Conservation (phyloP, 306 rosid species). For the Cicer chorassanicum region DNA sequence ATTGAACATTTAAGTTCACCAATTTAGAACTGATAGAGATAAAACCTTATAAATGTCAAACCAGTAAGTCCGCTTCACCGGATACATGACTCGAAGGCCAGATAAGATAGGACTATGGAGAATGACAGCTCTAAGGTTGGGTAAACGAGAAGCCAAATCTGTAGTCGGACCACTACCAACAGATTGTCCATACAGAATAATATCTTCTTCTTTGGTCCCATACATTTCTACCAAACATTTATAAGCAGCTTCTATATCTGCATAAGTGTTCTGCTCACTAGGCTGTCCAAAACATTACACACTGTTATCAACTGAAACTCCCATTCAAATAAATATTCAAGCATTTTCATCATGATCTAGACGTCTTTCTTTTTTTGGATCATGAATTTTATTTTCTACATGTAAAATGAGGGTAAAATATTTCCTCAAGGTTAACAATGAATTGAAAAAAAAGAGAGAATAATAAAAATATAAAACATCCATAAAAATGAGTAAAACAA, state of each 20-base stretch:
- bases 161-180: slow-evolving; percentile 97
- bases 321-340: slow-evolving; percentile 16
- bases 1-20: slow-evolving; percentile 15
- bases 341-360: slow-evolving; percentile 13
- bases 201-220: slow-evolving; percentile 86
- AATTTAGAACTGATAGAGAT: slow-evolving; percentile 29
- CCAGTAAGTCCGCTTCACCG: slow-evolving; percentile 93
- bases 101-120: slow-evolving; percentile 96
- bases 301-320: not conserved
- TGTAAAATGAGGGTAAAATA: slow-evolving; percentile 7
- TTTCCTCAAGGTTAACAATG: not conserved
- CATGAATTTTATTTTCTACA: slow-evolving; percentile 9
- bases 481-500: not conserved
- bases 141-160: slow-evolving; percentile 81
- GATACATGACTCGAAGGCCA: slow-evolving; percentile 97
- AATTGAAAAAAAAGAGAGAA: not conserved
- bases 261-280: slow-evolving; percentile 93
- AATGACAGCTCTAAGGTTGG: slow-evolving; percentile 87
- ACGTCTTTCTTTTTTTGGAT: not conserved
- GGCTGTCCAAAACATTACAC: slow-evolving; percentile 62
- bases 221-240: slow-evolving; percentile 84
- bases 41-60: slow-evolving; percentile 94
- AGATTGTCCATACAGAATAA: slow-evolving; percentile 92
- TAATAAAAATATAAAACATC: not conserved
- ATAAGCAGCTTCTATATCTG: slow-evolving; percentile 91